Evolutionary conservation across 257 asterid genomes (phyloP).

Genomic region (Salvia hispanica): DNA sequence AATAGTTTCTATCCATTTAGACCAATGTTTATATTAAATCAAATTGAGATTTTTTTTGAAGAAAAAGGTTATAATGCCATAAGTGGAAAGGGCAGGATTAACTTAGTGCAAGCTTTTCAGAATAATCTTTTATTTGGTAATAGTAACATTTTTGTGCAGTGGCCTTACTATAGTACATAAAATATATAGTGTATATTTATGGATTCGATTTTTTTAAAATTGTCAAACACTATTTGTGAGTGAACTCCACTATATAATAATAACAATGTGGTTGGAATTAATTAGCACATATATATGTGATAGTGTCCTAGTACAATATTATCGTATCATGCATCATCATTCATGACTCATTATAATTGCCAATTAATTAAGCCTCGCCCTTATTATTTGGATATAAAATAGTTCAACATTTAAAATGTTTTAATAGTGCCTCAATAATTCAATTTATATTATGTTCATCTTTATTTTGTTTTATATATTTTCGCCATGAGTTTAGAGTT

Average conservation of each 20-base stretch:
- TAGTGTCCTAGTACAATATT: too few species aligned
- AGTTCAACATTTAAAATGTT: too few species aligned
- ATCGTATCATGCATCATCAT: not conserved
- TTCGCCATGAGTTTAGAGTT: too few species aligned
- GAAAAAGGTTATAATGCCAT: not conserved
- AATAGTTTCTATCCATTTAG: not conserved
- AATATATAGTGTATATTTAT: not conserved
- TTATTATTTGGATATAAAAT: too few species aligned
- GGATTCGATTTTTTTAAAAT: not conserved
- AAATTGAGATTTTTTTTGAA: not conserved
- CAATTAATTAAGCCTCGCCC: too few species aligned
- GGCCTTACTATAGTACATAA: not conserved
- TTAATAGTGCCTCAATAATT: too few species aligned
- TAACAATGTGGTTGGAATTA: constrained; percentile 11
- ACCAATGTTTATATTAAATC: not conserved
- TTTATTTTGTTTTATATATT: too few species aligned
- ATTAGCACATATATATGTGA: not conserved
- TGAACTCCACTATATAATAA: constrained; percentile 10
- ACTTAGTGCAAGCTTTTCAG: too few species aligned
- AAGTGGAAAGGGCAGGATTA: too few species aligned
- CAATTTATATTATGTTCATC: too few species aligned
- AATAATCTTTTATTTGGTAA: not conserved
- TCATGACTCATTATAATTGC: constrained; percentile 3
- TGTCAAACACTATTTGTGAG: constrained; percentile 23
- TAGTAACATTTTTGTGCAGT: not conserved